Conservation (phyloP, 768 basidiomycete genomes). For the Podaxis sp. region DNA sequence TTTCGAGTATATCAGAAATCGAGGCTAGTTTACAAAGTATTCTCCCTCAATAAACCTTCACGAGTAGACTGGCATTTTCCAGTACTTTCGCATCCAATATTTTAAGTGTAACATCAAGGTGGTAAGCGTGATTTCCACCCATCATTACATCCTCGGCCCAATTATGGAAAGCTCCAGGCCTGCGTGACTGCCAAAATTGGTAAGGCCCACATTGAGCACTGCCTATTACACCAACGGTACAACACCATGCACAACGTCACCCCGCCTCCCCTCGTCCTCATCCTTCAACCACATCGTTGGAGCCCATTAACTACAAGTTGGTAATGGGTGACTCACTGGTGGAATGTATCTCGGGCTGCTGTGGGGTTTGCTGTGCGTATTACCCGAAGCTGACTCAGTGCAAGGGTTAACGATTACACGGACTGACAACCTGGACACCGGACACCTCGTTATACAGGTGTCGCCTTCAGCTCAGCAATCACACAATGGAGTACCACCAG, state of each 20-base stretch:
- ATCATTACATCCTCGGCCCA: neutral
- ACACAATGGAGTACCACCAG: slow-evolving; percentile 27
- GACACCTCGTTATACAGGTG: neutral
- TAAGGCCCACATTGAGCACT: neutral
- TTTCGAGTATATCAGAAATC: slow-evolving; percentile 16
- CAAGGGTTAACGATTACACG: neutral
- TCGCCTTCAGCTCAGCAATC: neutral
- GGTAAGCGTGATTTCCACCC: neutral
- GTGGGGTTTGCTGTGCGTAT: slow-evolving; percentile 28
- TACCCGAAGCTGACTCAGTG: neutral
- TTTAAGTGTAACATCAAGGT: no score
- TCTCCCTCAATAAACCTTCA: slow-evolving; percentile 14
- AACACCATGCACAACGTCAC: neutral
- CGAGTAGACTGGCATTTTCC: neutral
- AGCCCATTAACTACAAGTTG: neutral
- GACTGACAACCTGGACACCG: neutral
- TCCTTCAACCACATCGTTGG: neutral
- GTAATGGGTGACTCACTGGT: neutral
- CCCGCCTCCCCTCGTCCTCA: neutral
- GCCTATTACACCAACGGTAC: neutral
- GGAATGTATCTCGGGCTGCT: slow-evolving; percentile 20
- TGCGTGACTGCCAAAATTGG: neutral
- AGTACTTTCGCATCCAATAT: neutral
- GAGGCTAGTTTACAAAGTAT: slow-evolving; percentile 8
- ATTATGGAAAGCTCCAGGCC: neutral